Evolutionary conservation across 805 yeast genomes (phyloP), one percentile per base, ranked within the genome.

Genomic region (Metschnikowia arizonensis): DNA sequence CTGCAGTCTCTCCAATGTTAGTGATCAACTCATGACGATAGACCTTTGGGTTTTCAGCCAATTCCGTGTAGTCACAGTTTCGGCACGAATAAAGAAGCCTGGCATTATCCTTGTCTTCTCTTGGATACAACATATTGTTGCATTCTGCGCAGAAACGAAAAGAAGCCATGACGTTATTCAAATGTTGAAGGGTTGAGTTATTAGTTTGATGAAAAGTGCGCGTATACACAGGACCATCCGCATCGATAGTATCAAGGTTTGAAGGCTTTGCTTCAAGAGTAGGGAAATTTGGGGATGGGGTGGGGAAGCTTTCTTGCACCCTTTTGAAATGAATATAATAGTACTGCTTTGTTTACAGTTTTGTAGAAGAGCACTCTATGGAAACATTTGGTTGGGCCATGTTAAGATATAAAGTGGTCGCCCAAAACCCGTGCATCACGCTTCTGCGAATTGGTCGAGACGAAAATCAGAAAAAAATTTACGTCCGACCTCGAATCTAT

Each of bases 111-210:
- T 85, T 87, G 63, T 93, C 98, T 72, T 93, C 99, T 55, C 88
- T 81, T 17, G 99, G 99, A 65, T 93, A 93, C 69, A 93, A 78
- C 99, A 93, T 93, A 64, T 93, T 93, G 77, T 93, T 93, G 79
- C 95, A 91, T 63, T 91, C 95, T 59, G 93, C 83, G 68, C 99
- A 91, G 74, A 91, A 91, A 64, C 96, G 79, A 70, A 93, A 91
- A 44, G 97, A 88, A 58, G 95, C 88, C 95, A 87, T 88, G 43
- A 40, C 43, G 33, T 24, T 10, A 23, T 23, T 37, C 40, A 25
- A 29, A 29, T 12, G 25, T 9, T 18, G 24, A 9, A 18, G 4
- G 40, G 9, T 11, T 19, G 25, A 37, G 40, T 14, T 37, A 28
- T 37, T 33, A 37, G 31, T 37, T 37, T 28, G 18, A 28, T 37